Percentiles rank a stretch among this genome's conserved stretches.
phyloP scores from a whole-genome alignment of 352 stramenopile species.

The Phytophthora sojae region DNA sequence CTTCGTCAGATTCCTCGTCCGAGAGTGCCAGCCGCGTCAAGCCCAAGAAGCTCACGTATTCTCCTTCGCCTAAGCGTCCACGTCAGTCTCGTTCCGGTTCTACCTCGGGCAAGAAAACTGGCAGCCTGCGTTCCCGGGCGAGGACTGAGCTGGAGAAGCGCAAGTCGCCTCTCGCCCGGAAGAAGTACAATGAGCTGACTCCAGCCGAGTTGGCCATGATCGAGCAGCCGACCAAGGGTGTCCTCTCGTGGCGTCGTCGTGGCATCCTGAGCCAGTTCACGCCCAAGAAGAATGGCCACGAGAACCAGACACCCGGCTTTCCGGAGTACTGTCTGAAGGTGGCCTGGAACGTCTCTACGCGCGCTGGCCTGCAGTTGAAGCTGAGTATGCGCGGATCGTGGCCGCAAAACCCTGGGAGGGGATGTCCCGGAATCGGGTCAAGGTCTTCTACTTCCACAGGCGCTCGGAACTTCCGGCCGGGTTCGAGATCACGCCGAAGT shows the following conservation, averaged over 20 bases:
- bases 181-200: background rate
- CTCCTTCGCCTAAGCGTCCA: background rate
- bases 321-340: background rate
- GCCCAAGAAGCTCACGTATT: too few relatives aligned
- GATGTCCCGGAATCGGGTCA: conserved; percentile 1
- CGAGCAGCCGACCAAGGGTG: background rate
- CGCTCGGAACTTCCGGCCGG: background rate
- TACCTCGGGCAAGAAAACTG: background rate
- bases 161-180: background rate
- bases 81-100: background rate
- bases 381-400: background rate
- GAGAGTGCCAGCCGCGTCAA: too few relatives aligned
- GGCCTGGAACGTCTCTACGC: background rate
- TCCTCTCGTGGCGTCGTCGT: conserved; percentile 1
- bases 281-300: background rate
- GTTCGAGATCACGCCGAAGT: background rate
- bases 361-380: background rate
- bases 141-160: too few relatives aligned
- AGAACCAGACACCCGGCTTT: background rate
- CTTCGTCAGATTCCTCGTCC: too few relatives aligned
- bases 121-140: background rate
- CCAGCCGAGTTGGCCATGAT: background rate
- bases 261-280: background rate
- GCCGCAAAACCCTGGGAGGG: background rate
- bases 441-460: conserved; percentile 5